These are phyloP conservation scores for Tetraselmis chui DNA, from an alignment of 139 green algal species.

Conservation along the genomic window DNA sequence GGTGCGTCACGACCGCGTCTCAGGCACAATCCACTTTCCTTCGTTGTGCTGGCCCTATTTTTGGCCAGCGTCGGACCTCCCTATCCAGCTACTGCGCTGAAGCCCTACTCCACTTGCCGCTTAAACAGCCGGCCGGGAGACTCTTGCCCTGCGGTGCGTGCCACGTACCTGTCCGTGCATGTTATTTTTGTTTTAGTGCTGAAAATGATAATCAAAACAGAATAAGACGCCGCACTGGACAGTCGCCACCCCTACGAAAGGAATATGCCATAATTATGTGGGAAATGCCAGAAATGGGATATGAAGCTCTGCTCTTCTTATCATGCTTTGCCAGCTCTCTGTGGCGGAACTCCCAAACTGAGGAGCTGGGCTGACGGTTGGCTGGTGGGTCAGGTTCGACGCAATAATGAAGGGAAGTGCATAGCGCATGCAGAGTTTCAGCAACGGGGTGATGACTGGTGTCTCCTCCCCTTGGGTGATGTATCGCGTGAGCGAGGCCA, in stretches of 20 bases:
- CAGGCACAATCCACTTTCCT: not conserved
- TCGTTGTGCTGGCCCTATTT: not conserved
- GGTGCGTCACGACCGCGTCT: too few relatives aligned
- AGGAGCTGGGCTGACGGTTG: not conserved
- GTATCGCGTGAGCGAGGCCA: not conserved
- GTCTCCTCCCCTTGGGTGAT: not conserved
- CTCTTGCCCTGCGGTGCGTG: not conserved
- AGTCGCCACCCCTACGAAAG: too few relatives aligned
- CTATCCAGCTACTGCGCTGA: not conserved
- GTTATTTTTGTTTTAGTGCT: not conserved
- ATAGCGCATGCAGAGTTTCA: not conserved
- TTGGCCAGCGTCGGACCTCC: not conserved
- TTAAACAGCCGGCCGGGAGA: not conserved
- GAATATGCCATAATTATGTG: too few relatives aligned
- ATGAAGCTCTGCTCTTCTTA: too few relatives aligned
- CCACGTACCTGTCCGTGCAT: too few relatives aligned
- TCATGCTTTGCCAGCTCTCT: too few relatives aligned
- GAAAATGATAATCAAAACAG: not conserved
- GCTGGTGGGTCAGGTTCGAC: not conserved
- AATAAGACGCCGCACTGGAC: too few relatives aligned
- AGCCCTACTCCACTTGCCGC: not conserved
- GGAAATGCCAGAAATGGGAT: too few relatives aligned
- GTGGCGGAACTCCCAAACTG: not conserved
- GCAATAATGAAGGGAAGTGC: not conserved
- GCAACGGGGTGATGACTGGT: not conserved